Base-by-base conservation (phyloP, 495 filamentous ascomycete genomes). In the Pyronema omphalodes region DNA sequence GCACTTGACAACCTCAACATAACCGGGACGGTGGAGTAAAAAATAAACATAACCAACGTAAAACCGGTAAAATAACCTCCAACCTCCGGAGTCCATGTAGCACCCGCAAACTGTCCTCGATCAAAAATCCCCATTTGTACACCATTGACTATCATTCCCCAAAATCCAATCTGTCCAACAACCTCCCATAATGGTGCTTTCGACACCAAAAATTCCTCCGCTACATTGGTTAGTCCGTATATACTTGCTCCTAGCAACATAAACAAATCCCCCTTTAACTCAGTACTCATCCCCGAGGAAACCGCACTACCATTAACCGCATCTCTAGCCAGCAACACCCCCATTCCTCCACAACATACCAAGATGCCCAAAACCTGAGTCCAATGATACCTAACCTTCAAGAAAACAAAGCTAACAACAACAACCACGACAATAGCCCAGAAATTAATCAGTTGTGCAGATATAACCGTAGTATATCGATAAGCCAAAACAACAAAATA, bases 371-470 rank as follows among this genome's bases (percentile, higher is more conserved):
- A 52, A 53, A 94, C 76, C 69, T 96, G 93, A 19, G 82, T 74
- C 60, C 74, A 68, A 67, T 86, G 84, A 72, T 98, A 98, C 52
- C 91, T 85, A 19, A 98, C 91, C 37, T 71, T 72, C 19, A 98
- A 76, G 64, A 94, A 73, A 44, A 80, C 45, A 69, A 88, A 84
- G 7, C 88, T 94, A 60, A 95, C 68, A 56, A 82, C 65, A 23
- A 96, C 87, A 29, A 98, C 91, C 54, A 91, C 79, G 15, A 89
- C 85, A 56, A 98, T 98, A 59, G 88, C 82, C 89, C 91, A 98
- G 76, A 98, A 96, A 74, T 94, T 94, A 69, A 98, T 88, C 35
- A 98, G 74, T 70, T 95, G 88, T 7, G 85, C 88, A 51, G 84
- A 91, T 37, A 91, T 77, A 66, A 88, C 82, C 63, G 80, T 91